phyloP scores from a whole-genome alignment of 2,329 filamentous ascomycete species.

The Fusarium albidum region DNA sequence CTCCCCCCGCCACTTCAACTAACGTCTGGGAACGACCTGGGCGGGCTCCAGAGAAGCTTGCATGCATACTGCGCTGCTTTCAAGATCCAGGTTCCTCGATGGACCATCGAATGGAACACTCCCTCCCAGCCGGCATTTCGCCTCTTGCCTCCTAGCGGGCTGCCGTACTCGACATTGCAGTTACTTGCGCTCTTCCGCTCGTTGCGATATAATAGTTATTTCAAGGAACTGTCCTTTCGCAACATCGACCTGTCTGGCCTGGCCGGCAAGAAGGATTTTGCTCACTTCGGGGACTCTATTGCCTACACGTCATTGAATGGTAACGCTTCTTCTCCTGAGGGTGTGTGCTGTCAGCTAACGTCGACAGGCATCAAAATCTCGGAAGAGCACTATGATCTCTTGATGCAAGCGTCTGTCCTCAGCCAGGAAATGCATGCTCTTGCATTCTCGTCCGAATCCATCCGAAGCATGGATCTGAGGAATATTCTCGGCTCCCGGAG shows the following conservation, averaged over 20 bases:
- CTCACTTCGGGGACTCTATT: conserved; percentile 54
- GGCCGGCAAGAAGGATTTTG: conserved; percentile 52
- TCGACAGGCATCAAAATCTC: conserved; percentile 55
- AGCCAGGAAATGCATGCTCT: conserved; percentile 66
- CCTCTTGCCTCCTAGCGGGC: conserved; percentile 53
- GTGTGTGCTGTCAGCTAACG: conserved; percentile 10
- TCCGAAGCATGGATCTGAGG: conserved; percentile 62
- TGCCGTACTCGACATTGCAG: conserved; percentile 58
- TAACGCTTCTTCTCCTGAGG: conserved; percentile 38
- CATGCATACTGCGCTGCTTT: conserved; percentile 64
- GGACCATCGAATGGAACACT: conserved; percentile 57
- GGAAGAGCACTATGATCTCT: conserved; percentile 56
- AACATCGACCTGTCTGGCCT: conserved; percentile 58
- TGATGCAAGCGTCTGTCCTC: conserved; percentile 59
- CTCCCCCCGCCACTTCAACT: conserved; percentile 62
- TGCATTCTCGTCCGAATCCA: conserved; percentile 62
- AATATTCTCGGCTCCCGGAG: conserved; percentile 49
- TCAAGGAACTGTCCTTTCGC: conserved; percentile 64
- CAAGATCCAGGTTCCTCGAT: conserved; percentile 57
- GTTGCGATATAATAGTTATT: conserved; percentile 66
- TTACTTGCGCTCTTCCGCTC: conserved; percentile 65
- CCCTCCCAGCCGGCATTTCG: conserved; percentile 61
- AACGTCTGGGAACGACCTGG: conserved; percentile 63
- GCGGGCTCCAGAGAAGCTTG: conserved; percentile 62
- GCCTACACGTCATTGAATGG: conserved; percentile 62